phyloP scores from a whole-genome alignment of 495 filamentous ascomycete species.

The Penicillium desertorum region DNA sequence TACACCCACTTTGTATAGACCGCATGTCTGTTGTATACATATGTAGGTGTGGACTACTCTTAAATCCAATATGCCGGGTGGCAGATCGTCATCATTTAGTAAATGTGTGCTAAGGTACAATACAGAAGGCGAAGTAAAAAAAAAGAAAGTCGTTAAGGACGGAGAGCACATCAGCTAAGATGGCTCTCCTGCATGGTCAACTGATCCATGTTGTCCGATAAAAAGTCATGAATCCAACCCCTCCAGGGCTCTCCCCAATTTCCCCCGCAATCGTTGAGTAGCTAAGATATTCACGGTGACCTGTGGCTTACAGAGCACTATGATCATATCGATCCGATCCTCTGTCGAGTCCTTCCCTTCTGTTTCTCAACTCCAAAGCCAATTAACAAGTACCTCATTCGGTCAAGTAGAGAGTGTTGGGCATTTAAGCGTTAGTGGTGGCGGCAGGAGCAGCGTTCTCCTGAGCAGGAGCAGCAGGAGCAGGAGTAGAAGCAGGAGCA shows the following conservation, averaged over 20 bases:
- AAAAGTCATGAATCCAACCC: conserved; percentile 27
- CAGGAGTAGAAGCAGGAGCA: conserved; percentile 35
- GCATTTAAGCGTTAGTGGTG: conserved; percentile 37
- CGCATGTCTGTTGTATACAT: background rate
- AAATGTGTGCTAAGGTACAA: conserved; percentile 52
- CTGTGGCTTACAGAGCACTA: conserved; percentile 7
- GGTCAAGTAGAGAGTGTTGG: conserved; percentile 21
- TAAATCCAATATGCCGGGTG: conserved; percentile 6
- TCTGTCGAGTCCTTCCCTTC: conserved; percentile 1
- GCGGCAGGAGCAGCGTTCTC: conserved; percentile 14
- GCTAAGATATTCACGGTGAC: conserved; percentile 21
- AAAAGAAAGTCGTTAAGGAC: conserved; percentile 44
- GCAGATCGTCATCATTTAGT: conserved; percentile 38
- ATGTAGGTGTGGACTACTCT: background rate
- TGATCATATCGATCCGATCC: conserved; percentile 21
- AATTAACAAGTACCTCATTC: conserved; percentile 27
- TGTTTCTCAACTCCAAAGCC: conserved; percentile 6
- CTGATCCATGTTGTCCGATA: conserved; percentile 28
- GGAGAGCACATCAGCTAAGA: conserved; percentile 26
- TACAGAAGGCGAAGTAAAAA: conserved; percentile 36
- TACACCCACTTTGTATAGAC: conserved; percentile 2
- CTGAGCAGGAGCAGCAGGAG: conserved; percentile 27
- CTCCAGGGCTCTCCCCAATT: conserved; percentile 15
- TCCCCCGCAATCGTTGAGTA: conserved; percentile 13
- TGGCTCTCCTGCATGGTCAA: conserved; percentile 24